Base-by-base conservation (phyloP, 192 early-diverging fungal genomes). In the Coemansia sp. region DNA sequence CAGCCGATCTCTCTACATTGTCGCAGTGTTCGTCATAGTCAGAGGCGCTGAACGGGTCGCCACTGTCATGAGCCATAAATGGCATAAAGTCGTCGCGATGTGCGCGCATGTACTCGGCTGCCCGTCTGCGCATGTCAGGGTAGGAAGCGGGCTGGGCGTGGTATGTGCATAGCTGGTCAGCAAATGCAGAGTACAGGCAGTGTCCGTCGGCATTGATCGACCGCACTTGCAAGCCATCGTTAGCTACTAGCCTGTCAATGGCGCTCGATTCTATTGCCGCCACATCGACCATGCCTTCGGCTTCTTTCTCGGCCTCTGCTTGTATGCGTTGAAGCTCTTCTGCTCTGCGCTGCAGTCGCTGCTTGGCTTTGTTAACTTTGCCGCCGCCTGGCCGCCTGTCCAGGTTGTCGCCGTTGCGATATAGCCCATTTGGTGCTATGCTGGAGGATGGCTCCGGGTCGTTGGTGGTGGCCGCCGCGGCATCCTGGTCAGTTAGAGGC, bases 171-270 rank as follows among this genome's bases (percentile, higher is more conserved):
- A 95, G 60, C 70, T 98, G 96, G 84, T 95, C 90, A 0, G 90
- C 87, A 73, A 98, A 70, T 3, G 96, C 92, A 73, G 93, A 93
- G 80, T 94, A 98, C 41, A 98, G 75, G 71, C 96, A 98, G 75
- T 98, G 96, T 2, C 96, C 96, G 74, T 98, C 94, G 3, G 95
- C 86, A 15, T 75, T 78, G 40, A 98, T 89, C 84, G 89, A 84
- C 43, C 88, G 83, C 10, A 97, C 78, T 10, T 56, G 30, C 39
- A 95, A 76, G n/a, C 74, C 82, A 75, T 90, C 85, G 9, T 65
- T 66, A 10, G 66, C 69, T 12, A 90, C 65, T 12, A 92, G 63
- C 22, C 84, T 81, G 35, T 77, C 80, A 32, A 97, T 89, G 11
- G 89, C 88, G 27, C 86, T 82, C 5, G 74, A 65, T 68, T 98